Evolutionary conservation across 371 early-diverging fungal species (phyloP).

Genomic region (Apophysomyces elegans): DNA sequence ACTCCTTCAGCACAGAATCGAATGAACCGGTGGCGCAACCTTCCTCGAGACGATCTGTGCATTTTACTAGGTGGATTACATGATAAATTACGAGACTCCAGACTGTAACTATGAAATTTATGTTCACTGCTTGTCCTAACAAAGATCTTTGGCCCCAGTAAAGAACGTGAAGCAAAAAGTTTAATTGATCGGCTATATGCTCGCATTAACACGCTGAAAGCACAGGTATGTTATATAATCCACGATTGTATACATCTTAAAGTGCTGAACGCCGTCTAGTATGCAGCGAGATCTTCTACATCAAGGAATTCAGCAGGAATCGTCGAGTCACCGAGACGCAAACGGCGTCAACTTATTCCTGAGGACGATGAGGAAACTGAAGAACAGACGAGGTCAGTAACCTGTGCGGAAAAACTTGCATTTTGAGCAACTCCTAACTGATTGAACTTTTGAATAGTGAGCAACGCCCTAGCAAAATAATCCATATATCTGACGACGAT

Average conservation of each 20-base stretch:
- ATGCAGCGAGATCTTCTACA: not conserved
- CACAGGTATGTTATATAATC: not conserved
- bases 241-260: not conserved
- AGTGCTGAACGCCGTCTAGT: not conserved
- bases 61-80: conserved; percentile 1
- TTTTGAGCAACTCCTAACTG: not conserved
- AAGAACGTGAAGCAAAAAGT: not conserved
- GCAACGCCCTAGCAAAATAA: not conserved
- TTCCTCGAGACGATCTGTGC: conserved; percentile 4
- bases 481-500: conserved; percentile 3
- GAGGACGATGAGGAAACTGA: not conserved
- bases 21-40: conserved; percentile 4
- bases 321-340: not conserved
- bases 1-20: not conserved
- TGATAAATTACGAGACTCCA: not conserved
- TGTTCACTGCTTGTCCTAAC: not conserved
- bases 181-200: conserved; percentile 1
- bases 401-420: not conserved
- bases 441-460: not conserved
- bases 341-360: not conserved
- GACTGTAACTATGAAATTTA: not conserved
- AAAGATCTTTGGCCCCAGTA: not conserved
- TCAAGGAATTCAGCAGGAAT: not conserved
- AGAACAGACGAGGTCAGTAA: not conserved
- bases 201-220: not conserved